These are phyloP conservation scores for Dendrocalamus sinicus DNA, from an alignment of 176 grass and related monocot species.

Conservation along the genomic window DNA sequence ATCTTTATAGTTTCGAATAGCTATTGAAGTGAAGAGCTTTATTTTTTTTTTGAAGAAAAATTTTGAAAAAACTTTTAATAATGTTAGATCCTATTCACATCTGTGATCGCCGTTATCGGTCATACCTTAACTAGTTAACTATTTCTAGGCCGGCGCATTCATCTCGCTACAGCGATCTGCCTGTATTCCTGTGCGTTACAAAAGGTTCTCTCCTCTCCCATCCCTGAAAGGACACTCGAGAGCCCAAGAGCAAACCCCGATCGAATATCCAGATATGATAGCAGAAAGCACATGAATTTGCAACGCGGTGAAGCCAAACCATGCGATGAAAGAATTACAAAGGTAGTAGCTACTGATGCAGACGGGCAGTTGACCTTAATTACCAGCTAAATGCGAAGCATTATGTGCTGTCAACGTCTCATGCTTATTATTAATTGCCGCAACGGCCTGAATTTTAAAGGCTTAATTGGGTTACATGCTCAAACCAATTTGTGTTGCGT, in stretches of 20 bases:
- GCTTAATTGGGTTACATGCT: background rate
- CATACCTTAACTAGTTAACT: background rate
- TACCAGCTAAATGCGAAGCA: background rate
- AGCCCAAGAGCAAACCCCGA: background rate
- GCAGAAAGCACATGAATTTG: background rate
- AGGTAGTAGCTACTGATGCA: background rate
- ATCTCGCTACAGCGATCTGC: background rate
- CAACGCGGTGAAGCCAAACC: background rate
- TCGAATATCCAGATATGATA: background rate
- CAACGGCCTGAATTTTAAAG: background rate
- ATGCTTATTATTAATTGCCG: background rate
- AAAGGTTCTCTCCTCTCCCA: background rate
- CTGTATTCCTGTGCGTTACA: too few species aligned
- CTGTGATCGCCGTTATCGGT: too few species aligned
- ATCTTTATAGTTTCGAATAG: too few species aligned
- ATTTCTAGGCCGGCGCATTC: slow-evolving; percentile 14
- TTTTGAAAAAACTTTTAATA: too few species aligned
- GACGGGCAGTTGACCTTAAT: background rate
- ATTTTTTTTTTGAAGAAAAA: too few species aligned
- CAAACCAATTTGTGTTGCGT: background rate
- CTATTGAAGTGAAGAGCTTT: too few species aligned
- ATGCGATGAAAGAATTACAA: background rate
- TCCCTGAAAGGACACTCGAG: background rate
- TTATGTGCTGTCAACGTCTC: background rate
- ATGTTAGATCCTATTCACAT: too few species aligned